Evolutionary conservation across 1,139 yeast species (phyloP).

Genomic region (Taphrina pruni): DNA sequence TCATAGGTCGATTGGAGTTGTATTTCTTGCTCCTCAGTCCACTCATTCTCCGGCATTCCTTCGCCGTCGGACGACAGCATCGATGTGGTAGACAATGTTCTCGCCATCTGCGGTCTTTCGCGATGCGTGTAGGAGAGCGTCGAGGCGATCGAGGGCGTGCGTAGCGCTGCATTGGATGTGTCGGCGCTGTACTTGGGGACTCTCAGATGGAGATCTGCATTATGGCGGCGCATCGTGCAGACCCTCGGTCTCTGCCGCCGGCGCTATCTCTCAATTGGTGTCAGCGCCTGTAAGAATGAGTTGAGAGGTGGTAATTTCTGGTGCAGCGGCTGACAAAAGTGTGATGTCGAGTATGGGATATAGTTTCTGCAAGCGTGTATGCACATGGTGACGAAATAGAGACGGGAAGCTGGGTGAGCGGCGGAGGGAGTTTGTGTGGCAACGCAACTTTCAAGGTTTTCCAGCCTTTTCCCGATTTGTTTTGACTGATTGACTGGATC

Average conservation of each 20-base stretch:
- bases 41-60: constrained; percentile 20
- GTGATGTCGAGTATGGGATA: neutral
- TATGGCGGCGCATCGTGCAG: constrained; percentile 27
- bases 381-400: constrained; percentile 13
- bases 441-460: constrained; percentile 15
- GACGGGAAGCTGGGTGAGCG: neutral
- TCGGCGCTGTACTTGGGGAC: constrained; percentile 35
- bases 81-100: constrained; percentile 38
- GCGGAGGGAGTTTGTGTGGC: constrained; percentile 1
- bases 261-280: neutral
- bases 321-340: neutral
- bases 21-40: constrained; percentile 35
- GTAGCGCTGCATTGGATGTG: constrained; percentile 31
- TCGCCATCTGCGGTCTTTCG: constrained; percentile 28
- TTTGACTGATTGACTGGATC: neutral
- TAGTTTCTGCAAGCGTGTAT: neutral
- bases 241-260: neutral
- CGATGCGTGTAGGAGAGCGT: constrained; percentile 32
- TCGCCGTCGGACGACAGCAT: constrained; percentile 39
- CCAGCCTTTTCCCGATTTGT: constrained; percentile 11
- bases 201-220: constrained; percentile 33
- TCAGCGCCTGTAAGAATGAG: neutral
- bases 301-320: no score
- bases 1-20: constrained; percentile 19
- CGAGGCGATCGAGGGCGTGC: constrained; percentile 40